A percentile compares a stretch with the other conserved stretches of the same genome.
Conservation (phyloP, 805 yeast species). For the Candida railenensis region DNA sequence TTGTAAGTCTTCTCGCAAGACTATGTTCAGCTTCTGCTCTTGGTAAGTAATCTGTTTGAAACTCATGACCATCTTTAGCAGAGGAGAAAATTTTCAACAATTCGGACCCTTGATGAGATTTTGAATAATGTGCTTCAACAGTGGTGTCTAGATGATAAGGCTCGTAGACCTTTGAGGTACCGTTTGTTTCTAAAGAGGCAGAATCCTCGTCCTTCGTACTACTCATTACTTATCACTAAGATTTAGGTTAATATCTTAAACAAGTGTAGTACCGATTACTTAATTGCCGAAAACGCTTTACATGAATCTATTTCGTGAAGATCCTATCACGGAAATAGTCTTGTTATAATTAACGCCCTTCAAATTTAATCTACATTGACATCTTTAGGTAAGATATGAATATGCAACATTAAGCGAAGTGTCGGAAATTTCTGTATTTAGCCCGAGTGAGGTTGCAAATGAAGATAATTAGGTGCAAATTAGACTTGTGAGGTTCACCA, state of each 20-base stretch:
- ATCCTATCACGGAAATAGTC: no score
- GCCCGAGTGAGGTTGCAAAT: no score
- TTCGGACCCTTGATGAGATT: constrained; percentile 2
- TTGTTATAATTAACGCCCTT: no score
- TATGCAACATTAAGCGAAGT: no score
- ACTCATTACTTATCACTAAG: neutral
- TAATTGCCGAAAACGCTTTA: neutral
- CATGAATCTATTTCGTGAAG: no score
- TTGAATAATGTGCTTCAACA: neutral
- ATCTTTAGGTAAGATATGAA: no score
- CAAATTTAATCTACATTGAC: no score
- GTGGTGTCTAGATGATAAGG: neutral
- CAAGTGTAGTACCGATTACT: no score
- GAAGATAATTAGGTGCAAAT: no score
- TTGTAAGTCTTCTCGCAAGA: neutral
- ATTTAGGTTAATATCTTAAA: no score
- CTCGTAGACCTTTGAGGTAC: neutral
- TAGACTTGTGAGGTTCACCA: no score
- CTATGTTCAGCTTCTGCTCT: neutral
- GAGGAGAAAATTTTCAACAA: constrained; percentile 15
- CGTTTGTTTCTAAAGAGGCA: neutral
- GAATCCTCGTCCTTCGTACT: neutral
- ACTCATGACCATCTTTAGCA: constrained; percentile 9
- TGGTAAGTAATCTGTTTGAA: neutral
- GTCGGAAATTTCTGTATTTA: no score